Evolutionary conservation across 139 green algal genomes (phyloP).

Genomic region (Zygnema circumcarinatum): DNA sequence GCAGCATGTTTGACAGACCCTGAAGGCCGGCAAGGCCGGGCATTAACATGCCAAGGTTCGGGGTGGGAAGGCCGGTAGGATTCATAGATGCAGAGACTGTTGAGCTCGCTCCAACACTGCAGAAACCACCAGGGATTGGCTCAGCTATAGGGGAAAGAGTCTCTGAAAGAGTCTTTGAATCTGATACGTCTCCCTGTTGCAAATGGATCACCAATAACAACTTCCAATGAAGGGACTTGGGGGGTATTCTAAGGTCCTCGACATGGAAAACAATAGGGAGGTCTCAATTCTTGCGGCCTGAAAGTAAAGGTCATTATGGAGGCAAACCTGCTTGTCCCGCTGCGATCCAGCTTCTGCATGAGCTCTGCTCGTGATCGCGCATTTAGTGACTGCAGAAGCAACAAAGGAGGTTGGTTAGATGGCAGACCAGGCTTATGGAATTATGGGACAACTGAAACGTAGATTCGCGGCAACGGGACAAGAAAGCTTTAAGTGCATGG

Average conservation of each 20-base stretch:
- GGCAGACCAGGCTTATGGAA: too few relatives aligned
- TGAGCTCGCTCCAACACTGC: conserved; percentile 2
- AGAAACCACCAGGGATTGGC: neutral
- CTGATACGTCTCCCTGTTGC: too few relatives aligned
- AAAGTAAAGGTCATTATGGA: too few relatives aligned
- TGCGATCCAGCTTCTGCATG: conserved; percentile 54
- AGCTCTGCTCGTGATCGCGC: conserved; percentile 42
- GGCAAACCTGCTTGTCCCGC: neutral
- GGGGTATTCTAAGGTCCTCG: too few relatives aligned
- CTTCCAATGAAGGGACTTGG: too few relatives aligned
- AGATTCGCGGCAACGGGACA: too few relatives aligned
- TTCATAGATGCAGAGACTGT: neutral
- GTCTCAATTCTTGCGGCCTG: too few relatives aligned
- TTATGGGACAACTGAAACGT: too few relatives aligned
- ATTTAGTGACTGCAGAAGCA: conserved; percentile 56
- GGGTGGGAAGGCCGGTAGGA: conserved; percentile 12
- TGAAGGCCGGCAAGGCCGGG: neutral
- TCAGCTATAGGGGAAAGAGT: neutral
- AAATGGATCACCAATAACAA: too few relatives aligned
- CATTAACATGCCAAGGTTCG: neutral
- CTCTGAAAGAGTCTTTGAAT: neutral
- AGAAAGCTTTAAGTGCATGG: too few relatives aligned
- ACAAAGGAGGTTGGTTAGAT: too few relatives aligned
- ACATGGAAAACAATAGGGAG: too few relatives aligned
- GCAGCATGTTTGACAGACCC: neutral